phyloP scores from a whole-genome alignment of 106 monocot species.

The Acorus gramineus region DNA sequence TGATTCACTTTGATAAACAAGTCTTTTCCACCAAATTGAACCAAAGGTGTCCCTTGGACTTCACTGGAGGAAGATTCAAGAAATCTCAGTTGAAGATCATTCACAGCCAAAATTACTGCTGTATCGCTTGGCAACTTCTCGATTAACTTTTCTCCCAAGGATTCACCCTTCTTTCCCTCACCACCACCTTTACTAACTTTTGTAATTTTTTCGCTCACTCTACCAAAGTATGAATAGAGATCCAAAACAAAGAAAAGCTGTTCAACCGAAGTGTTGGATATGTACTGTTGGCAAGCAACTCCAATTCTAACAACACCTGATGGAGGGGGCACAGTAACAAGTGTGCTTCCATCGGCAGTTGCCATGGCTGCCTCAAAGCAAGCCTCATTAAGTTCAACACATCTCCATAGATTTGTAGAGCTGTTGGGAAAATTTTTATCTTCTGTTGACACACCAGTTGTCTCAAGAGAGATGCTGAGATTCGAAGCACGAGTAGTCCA shows the following conservation, averaged over 20 bases:
- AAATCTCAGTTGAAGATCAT: slow-evolving; percentile 58
- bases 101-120: slow-evolving; percentile 65
- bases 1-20: slow-evolving; percentile 82
- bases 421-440: slow-evolving; percentile 14
- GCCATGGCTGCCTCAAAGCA: slow-evolving; percentile 94
- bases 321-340: slow-evolving; percentile 79
- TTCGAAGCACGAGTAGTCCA: slow-evolving; percentile 55
- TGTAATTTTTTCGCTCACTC: slow-evolving; percentile 66
- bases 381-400: slow-evolving; percentile 68
- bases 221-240: slow-evolving; percentile 79
- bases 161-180: slow-evolving; percentile 10
- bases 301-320: slow-evolving; percentile 93
- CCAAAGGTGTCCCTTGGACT: slow-evolving; percentile 53
- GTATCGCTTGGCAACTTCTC: slow-evolving; percentile 88
- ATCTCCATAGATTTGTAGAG: slow-evolving; percentile 56
- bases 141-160: slow-evolving; percentile 32
- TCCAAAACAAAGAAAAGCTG: slow-evolving; percentile 90
- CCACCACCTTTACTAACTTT: slow-evolving; percentile 41
- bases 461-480: slow-evolving; percentile 83
- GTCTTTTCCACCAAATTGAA: slow-evolving; percentile 71
- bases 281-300: slow-evolving; percentile 55
- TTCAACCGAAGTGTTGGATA: slow-evolving; percentile 85
- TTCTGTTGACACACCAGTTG: slow-evolving; percentile 10
- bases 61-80: slow-evolving; percentile 41
- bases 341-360: slow-evolving; percentile 79